Evolutionary conservation across 2,329 filamentous ascomycete genomes (phyloP), one percentile per base, ranked within the genome.

Genomic region (Verruconis gallopava): DNA sequence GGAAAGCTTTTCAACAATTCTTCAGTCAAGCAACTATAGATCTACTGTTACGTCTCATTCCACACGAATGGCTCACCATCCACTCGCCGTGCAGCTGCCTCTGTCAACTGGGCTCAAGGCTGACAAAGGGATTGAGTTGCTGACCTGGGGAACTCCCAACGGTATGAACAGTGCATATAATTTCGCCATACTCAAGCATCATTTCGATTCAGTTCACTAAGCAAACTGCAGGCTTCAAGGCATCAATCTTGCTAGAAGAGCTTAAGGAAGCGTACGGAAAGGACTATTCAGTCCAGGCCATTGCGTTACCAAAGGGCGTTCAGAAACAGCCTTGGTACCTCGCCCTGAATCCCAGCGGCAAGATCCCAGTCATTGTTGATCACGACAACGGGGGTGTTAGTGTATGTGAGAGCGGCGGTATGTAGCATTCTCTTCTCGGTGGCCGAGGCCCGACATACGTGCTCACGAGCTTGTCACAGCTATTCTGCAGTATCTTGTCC

Each of bases 271-370:
- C 72, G 6, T 81, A 81, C 47, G 74, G 73, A 40, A 64, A 67
- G 44, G 63, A 72, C 12, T 81, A 79, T 58, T 71, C 71, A 3
- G 70, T 59, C 50, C 75, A 80, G 50, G 51, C 54, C 43, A 67
- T 81, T 25, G 37, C 22, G 13, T 19, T 77, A 48, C 51, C 53
- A 44, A 65, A 75, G 51, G 76, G 77, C 59, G 68, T 75, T 19
- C 77, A 81, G 50, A 81, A 81, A 56, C 68, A 81, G 63, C 65
- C 69, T 1, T 81, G 77, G 77, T 81, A 72, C 62, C 74, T 68
- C 0, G 69, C 70, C 22, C 53, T 76, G 21, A 71, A 70, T 45
- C 76, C 77, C 25, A 81, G 81, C 56, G 77, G 77, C 3, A 68
- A 75, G 12, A 79, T 80, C 49, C 75, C 77, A 2, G 75, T 72